phyloP scores from a whole-genome alignment of 257 asterid species.

The Penstemon eatonii region DNA sequence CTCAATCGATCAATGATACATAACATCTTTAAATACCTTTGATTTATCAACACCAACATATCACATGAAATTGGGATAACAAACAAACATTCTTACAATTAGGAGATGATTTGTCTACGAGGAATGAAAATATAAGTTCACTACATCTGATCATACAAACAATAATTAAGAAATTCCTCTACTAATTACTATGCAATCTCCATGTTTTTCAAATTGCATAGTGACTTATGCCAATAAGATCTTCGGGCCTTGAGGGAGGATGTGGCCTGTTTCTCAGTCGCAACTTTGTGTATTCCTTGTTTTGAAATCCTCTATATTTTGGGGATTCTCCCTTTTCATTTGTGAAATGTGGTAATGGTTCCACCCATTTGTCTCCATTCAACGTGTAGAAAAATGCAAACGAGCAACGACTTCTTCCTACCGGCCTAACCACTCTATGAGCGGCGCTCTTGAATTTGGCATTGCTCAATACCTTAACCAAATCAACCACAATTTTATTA shows the following conservation, averaged over 20 bases:
- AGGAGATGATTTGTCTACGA: too few species aligned
- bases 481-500: not conserved
- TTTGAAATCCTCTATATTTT: slow-evolving; percentile 32
- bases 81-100: too few species aligned
- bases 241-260: slow-evolving; percentile 36
- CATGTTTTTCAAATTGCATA: slow-evolving; percentile 20
- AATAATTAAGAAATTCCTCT: too few species aligned
- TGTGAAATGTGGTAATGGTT: slow-evolving; percentile 39
- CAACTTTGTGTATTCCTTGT: slow-evolving; percentile 32
- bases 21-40: too few species aligned
- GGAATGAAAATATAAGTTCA: too few species aligned
- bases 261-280: slow-evolving; percentile 35
- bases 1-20: too few species aligned
- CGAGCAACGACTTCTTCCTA: slow-evolving; percentile 35
- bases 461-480: slow-evolving; percentile 34
- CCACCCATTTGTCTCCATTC: slow-evolving; percentile 34
- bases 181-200: too few species aligned
- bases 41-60: too few species aligned
- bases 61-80: too few species aligned
- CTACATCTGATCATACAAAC: too few species aligned
- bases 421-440: slow-evolving; percentile 40
- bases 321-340: slow-evolving; percentile 30
- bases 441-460: slow-evolving; percentile 41
- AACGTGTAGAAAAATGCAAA: slow-evolving; percentile 36
- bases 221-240: slow-evolving; percentile 29